Conservation (phyloP, 257 asterid genomes). For the Lycium ferocissimum region DNA sequence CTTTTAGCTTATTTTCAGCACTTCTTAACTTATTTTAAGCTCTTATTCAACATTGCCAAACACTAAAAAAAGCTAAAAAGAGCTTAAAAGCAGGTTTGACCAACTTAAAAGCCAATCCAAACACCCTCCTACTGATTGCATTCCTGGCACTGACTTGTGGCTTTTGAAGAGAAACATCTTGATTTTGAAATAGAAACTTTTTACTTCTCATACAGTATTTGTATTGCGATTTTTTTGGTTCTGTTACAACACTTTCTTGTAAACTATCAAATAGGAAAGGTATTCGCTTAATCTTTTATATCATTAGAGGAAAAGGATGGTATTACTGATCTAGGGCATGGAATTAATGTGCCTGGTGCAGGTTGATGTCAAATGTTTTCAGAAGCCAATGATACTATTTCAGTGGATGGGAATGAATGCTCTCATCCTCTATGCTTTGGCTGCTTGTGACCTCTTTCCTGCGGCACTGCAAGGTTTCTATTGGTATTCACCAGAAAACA, state of each 20-base stretch:
- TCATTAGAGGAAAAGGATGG: slow-evolving; percentile 17
- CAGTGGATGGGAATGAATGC: slow-evolving; percentile 99
- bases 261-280: slow-evolving; percentile 16
- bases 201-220: slow-evolving; percentile 1
- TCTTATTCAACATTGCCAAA: too few relatives aligned
- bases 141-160: neutral
- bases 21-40: too few relatives aligned
- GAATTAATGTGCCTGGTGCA: slow-evolving; percentile 40
- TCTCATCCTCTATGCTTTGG: slow-evolving; percentile 78
- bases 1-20: too few relatives aligned
- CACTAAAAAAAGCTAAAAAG: too few relatives aligned
- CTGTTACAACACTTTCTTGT: neutral
- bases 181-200: slow-evolving; percentile 1
- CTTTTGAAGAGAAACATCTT: slow-evolving; percentile 6
- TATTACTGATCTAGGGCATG: slow-evolving; percentile 25
- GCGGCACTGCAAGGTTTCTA: slow-evolving; percentile 85
- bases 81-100: too few relatives aligned
- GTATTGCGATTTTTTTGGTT: neutral
- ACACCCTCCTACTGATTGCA: slow-evolving; percentile 1
- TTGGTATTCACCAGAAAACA: slow-evolving; percentile 82
- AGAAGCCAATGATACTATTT: slow-evolving; percentile 64
- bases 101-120: too few relatives aligned
- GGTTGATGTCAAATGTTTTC: slow-evolving; percentile 72
- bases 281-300: neutral
- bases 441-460: slow-evolving; percentile 89